Percentiles rank a stretch among this genome's conserved stretches.
phyloP scores from a whole-genome alignment of 2,329 filamentous ascomycete genomes.

The Xylariaceae sp. region DNA sequence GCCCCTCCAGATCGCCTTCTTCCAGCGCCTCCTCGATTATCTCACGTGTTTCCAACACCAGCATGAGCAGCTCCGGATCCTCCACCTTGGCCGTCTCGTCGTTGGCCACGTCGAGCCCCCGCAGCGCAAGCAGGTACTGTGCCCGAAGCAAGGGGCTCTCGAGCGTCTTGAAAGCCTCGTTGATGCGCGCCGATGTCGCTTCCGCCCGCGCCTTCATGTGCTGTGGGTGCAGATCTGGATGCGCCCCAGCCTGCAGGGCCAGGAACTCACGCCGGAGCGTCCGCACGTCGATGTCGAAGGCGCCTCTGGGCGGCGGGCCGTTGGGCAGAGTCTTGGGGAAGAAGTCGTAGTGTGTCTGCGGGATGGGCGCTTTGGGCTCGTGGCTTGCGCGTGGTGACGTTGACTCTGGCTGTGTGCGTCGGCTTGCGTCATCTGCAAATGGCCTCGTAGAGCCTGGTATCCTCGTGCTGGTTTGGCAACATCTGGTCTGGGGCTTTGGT shows the following conservation, averaged over 20 bases:
- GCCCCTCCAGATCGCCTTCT: slow-evolving; percentile 59
- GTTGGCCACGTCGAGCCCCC: slow-evolving; percentile 71
- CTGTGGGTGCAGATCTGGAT: slow-evolving; percentile 65
- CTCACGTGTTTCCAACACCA: slow-evolving; percentile 77
- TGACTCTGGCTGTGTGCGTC: too few species aligned
- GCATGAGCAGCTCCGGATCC: slow-evolving; percentile 66
- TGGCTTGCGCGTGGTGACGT: neutral
- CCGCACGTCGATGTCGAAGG: slow-evolving; percentile 69
- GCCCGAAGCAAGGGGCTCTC: slow-evolving; percentile 73
- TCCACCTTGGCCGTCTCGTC: slow-evolving; percentile 73
- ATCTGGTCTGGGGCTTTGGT: neutral
- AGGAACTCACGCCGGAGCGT: slow-evolving; percentile 82
- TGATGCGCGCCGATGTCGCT: slow-evolving; percentile 76
- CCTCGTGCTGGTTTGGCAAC: too few species aligned
- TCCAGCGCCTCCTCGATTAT: slow-evolving; percentile 65
- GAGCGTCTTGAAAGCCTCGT: slow-evolving; percentile 87
- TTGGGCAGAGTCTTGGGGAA: slow-evolving; percentile 75
- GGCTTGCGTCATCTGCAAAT: too few species aligned
- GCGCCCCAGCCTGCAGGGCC: slow-evolving; percentile 70
- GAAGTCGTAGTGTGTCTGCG: slow-evolving; percentile 73
- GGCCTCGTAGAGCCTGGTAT: too few species aligned
- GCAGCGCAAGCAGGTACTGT: slow-evolving; percentile 75
- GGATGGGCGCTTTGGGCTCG: neutral
- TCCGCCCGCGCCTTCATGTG: slow-evolving; percentile 61
- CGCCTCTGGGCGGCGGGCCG: slow-evolving; percentile 73